phyloP scores from a whole-genome alignment of 2,329 filamentous ascomycete genomes.

The Colletotrichum sp. region DNA sequence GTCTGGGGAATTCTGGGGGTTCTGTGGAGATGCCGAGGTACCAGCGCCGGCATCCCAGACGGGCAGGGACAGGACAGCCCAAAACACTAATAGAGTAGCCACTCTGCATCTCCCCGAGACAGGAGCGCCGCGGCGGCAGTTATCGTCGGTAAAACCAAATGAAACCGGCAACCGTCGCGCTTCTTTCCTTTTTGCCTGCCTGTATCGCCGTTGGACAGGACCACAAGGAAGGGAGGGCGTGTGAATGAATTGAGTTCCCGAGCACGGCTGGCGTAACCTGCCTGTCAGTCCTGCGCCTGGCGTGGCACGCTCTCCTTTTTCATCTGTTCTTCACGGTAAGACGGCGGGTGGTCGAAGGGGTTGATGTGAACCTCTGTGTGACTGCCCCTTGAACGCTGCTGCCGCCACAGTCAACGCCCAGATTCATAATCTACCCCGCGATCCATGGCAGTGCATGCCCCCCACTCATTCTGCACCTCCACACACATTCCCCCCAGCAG shows the following conservation, averaged over 20 bases:
- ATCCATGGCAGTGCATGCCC: not conserved
- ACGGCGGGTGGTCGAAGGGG: not conserved
- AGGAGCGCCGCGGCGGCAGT: not conserved
- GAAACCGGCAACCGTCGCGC: not conserved
- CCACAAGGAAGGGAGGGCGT: not conserved
- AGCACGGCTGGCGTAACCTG: not conserved
- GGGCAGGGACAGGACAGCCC: not conserved
- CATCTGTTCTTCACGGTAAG: not conserved
- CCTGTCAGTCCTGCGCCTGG: not conserved
- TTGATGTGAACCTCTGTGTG: not conserved
- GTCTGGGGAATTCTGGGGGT: not conserved
- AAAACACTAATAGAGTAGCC: not conserved
- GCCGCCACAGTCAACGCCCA: not conserved
- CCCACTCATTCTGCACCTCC: not conserved
- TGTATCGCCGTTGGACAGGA: not conserved
- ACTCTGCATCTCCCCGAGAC: not conserved
- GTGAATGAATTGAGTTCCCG: not conserved
- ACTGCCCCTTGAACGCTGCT: not conserved
- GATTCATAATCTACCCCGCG: not conserved
- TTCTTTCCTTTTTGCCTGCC: not conserved
- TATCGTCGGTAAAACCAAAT: constrained; percentile 21
- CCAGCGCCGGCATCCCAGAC: not conserved
- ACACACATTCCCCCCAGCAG: not conserved
- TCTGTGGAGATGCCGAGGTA: constrained; percentile 17
- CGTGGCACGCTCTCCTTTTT: not conserved